Evolutionary conservation across 2,329 filamentous ascomycete species (phyloP).

Genomic region (Hortaea sp.): DNA sequence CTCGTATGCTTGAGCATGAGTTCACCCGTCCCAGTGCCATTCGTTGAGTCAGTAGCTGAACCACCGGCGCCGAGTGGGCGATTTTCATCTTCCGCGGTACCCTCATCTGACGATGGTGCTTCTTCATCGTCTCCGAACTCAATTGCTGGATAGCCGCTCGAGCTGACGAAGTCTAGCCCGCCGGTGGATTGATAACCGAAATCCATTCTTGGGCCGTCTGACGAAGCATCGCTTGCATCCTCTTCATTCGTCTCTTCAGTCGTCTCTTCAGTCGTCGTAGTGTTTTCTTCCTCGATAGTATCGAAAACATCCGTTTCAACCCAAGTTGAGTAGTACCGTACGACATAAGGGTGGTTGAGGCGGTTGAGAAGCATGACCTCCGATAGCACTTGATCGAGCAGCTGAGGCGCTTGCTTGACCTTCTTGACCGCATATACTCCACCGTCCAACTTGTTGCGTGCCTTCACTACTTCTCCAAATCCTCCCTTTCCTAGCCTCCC

Average conservation of each 20-base stretch:
- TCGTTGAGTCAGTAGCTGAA: not conserved
- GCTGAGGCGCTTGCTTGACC: slow-evolving; percentile 63
- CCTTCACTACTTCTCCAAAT: slow-evolving; percentile 93
- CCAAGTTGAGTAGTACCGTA: slow-evolving; percentile 94
- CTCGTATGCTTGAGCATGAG: too few species aligned
- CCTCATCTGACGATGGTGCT: slow-evolving; percentile 31
- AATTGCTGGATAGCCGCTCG: slow-evolving; percentile 64
- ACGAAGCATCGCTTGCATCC: slow-evolving; percentile 17
- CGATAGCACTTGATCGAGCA: slow-evolving; percentile 71
- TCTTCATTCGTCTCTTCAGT: slow-evolving; percentile 26
- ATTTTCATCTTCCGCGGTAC: slow-evolving; percentile 31
- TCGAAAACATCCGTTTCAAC: slow-evolving; percentile 55
- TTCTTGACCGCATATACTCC: slow-evolving; percentile 96
- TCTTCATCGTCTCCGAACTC: slow-evolving; percentile 60
- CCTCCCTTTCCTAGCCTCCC: slow-evolving; percentile 84
- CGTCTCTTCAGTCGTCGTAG: slow-evolving; percentile 4
- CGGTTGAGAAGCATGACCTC: slow-evolving; percentile 85
- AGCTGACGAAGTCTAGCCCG: slow-evolving; percentile 88
- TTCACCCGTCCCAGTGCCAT: not conserved
- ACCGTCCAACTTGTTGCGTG: slow-evolving; percentile 84
- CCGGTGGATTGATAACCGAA: slow-evolving; percentile 58
- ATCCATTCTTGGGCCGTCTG: slow-evolving; percentile 48
- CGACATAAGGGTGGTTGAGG: slow-evolving; percentile 77
- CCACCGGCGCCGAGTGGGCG: slow-evolving; percentile 6
- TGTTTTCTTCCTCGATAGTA: slow-evolving; percentile 11